Evolutionary conservation across 192 early-diverging fungal genomes (phyloP).

Genomic region (Linnemannia zychae): DNA sequence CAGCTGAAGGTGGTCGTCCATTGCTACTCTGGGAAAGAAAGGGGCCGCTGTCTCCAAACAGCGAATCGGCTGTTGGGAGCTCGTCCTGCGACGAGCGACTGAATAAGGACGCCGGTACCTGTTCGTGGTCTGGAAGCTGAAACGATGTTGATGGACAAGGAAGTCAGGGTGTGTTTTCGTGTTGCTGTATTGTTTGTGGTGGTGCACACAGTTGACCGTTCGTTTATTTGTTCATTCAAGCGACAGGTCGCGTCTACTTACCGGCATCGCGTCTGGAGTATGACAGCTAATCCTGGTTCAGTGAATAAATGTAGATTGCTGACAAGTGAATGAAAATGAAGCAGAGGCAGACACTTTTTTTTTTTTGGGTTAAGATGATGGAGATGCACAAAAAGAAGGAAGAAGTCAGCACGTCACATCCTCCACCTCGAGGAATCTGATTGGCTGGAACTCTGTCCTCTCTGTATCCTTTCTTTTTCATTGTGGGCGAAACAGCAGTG

Average conservation of each 20-base stretch:
- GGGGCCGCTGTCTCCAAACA: constrained; percentile 19
- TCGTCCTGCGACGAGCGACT: constrained; percentile 1
- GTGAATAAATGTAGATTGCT: no score
- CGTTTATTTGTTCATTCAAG: background rate
- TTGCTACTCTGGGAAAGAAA: background rate
- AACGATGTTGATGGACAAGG: background rate
- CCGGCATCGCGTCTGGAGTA: no score
- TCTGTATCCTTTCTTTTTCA: background rate
- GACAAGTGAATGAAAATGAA: no score
- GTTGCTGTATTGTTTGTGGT: background rate
- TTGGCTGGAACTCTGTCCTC: no score
- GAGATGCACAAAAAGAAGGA: background rate
- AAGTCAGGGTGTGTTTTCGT: background rate
- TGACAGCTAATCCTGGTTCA: no score
- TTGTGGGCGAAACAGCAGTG: no score
- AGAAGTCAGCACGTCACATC: no score
- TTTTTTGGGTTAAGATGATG: background rate
- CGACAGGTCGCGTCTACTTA: no score
- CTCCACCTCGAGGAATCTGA: no score
- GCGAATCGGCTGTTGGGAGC: constrained; percentile 37
- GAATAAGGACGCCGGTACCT: background rate
- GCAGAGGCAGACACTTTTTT: no score
- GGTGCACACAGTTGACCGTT: background rate
- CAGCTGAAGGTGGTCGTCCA: background rate
- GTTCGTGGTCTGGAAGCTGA: constrained; percentile 2